A percentile compares a stretch with the other conserved stretches of the same genome.
Conservation (phyloP, 768 basidiomycete species). For the Boletales sp. region DNA sequence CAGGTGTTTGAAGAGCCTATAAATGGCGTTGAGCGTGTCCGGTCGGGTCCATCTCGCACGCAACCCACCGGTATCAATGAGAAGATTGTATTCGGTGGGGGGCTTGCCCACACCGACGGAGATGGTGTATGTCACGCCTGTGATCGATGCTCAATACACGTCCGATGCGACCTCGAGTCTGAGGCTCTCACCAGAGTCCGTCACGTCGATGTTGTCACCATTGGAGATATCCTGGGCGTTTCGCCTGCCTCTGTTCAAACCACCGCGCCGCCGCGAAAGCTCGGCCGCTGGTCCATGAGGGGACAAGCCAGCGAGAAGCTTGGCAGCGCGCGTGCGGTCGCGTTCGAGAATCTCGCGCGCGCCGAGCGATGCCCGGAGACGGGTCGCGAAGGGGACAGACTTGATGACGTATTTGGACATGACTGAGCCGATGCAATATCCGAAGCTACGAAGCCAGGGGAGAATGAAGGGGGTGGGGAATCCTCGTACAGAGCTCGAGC, state of each 20-base stretch:
- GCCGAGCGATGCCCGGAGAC: slow-evolving; percentile 36
- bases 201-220: slow-evolving; percentile 46
- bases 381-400: slow-evolving; percentile 44
- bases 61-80: slow-evolving; percentile 54
- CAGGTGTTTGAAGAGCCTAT: slow-evolving; percentile 50
- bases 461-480: background rate
- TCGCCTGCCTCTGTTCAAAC: too few relatives aligned
- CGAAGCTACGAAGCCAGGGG: background rate
- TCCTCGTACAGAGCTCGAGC: background rate
- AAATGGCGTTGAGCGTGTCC: background rate
- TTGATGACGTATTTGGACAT: slow-evolving; percentile 39
- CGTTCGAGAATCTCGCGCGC: slow-evolving; percentile 48
- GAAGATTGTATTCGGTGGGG: slow-evolving; percentile 45
- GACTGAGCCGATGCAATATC: background rate
- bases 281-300: slow-evolving; percentile 35
- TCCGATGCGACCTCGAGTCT: background rate
- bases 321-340: slow-evolving; percentile 53
- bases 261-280: too few relatives aligned
- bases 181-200: slow-evolving; percentile 42
- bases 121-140: slow-evolving; percentile 51
- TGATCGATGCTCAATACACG: background rate
- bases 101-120: slow-evolving; percentile 52
- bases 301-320: slow-evolving; percentile 50
- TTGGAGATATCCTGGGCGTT: background rate
- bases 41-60: background rate